Evolutionary conservation across 257 asterid genomes (phyloP).

Genomic region (Ophiorrhiza pumila): DNA sequence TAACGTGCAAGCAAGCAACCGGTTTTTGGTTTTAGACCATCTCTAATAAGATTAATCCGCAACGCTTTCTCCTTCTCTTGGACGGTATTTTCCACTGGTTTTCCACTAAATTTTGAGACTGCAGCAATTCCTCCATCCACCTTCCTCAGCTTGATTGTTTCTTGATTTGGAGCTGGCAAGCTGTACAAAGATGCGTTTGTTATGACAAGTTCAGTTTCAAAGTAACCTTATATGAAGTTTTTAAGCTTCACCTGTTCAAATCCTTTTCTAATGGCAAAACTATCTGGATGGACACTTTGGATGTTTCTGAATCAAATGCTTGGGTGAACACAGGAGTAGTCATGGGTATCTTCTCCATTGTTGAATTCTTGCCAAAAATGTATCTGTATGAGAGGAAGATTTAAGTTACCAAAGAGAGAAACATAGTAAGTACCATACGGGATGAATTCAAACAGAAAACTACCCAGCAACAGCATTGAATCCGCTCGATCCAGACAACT

Average conservation of each 20-base stretch:
- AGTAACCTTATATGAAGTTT: conserved; percentile 6
- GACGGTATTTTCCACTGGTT: conserved; percentile 61
- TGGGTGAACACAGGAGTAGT: conserved; percentile 91
- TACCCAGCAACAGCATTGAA: conserved; percentile 91
- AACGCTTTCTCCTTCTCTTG: conserved; percentile 58
- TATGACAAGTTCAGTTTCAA: neutral
- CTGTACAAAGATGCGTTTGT: conserved; percentile 32
- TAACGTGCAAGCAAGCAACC: conserved; percentile 86
- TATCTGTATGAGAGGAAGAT: conserved; percentile 42
- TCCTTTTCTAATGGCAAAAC: conserved; percentile 77
- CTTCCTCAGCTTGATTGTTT: conserved; percentile 52
- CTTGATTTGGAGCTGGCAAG: conserved; percentile 74
- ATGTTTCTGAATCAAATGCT: conserved; percentile 43
- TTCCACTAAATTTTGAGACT: conserved; percentile 75
- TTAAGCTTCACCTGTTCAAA: conserved; percentile 51
- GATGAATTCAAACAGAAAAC: conserved; percentile 3
- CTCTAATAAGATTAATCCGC: conserved; percentile 39
- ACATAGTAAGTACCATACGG: neutral
- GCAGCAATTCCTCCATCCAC: conserved; percentile 86
- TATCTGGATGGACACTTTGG: conserved; percentile 73
- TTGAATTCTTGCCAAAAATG: conserved; percentile 80
- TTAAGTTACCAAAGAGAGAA: conserved; percentile 7
- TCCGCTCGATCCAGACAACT: conserved; percentile 69
- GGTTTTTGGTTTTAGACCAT: conserved; percentile 51
- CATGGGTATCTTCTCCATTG: conserved; percentile 80